Evolutionary conservation across 805 yeast genomes (phyloP).

Genomic region (Lipomyces kockii): DNA sequence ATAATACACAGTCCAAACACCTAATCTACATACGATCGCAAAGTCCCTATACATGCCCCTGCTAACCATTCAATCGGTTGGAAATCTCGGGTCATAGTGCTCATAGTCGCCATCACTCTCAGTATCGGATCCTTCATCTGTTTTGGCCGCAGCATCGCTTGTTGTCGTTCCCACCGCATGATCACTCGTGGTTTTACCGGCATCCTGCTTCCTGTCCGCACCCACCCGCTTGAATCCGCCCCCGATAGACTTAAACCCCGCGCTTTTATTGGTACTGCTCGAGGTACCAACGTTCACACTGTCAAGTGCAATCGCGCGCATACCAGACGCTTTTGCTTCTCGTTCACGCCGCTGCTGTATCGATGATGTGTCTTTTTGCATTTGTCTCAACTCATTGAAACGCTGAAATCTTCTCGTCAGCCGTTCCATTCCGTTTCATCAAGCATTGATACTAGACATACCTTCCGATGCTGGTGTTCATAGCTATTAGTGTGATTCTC

Average conservation of each 20-base stretch:
- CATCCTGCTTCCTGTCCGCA: conserved; percentile 8
- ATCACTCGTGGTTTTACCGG: neutral
- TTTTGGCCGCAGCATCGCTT: neutral
- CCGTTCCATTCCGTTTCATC: neutral
- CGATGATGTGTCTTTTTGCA: conserved; percentile 28
- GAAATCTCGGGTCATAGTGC: conserved; percentile 30
- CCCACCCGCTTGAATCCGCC: conserved; percentile 29
- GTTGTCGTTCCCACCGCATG: neutral
- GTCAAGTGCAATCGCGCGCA: conserved; percentile 28
- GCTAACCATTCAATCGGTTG: conserved; percentile 19
- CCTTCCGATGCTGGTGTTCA: conserved; percentile 37
- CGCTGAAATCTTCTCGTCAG: conserved; percentile 15
- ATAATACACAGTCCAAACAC: neutral
- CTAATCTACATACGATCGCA: neutral
- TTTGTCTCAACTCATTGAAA: conserved; percentile 32
- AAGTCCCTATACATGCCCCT: neutral
- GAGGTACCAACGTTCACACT: neutral
- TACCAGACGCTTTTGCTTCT: conserved; percentile 29
- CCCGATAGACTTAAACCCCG: conserved; percentile 21
- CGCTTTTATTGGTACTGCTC: conserved; percentile 3
- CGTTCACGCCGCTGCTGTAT: conserved; percentile 25
- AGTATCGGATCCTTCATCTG: conserved; percentile 20
- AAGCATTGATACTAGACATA: neutral
- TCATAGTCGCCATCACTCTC: conserved; percentile 30
- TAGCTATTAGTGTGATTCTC: conserved; percentile 34